Conservation (phyloP, 164 flowering plant species). For the Aristolochia contorta region DNA sequence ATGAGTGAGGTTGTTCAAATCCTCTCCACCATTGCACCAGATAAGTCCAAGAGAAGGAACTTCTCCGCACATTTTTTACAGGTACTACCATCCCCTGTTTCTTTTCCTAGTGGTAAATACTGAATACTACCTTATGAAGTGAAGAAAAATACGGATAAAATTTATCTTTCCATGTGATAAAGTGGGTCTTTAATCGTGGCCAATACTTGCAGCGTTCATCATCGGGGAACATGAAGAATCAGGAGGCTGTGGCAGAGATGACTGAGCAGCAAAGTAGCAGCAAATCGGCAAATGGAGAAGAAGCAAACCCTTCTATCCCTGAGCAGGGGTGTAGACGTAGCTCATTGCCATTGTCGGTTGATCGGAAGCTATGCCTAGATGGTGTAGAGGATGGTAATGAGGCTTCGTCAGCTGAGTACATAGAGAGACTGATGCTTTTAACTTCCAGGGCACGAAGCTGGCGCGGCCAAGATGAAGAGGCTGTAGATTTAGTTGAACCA, state of each 20-base stretch:
- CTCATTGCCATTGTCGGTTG: conserved; percentile 30
- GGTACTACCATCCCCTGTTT: conserved; percentile 23
- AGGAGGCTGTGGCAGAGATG: conserved; percentile 8
- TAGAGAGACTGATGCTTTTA: conserved; percentile 42
- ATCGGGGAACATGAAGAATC: conserved; percentile 10
- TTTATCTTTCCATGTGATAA: neutral
- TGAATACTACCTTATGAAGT: no score
- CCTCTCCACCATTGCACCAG: conserved; percentile 75
- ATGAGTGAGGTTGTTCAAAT: conserved; percentile 97
- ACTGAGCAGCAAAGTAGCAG: conserved; percentile 10
- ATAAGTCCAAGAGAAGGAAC: conserved; percentile 45
- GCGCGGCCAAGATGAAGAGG: conserved; percentile 41
- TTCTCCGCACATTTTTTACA: conserved; percentile 38
- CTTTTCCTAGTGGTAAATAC: neutral
- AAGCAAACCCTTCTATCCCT: conserved; percentile 17
- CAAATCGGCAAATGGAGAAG: conserved; percentile 18
- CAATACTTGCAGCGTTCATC: conserved; percentile 28
- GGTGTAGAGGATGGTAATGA: conserved; percentile 14
- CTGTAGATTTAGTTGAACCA: conserved; percentile 81
- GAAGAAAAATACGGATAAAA: neutral
- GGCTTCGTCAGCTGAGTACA: conserved; percentile 27
- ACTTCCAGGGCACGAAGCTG: conserved; percentile 39
- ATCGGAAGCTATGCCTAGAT: conserved; percentile 13
- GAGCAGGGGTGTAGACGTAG: conserved; percentile 21
- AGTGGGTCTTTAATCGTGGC: neutral